These are phyloP conservation scores for Moesziomyces aphidis DNA, from an alignment of 1,284 basidiomycete species.

Conservation along the genomic window DNA sequence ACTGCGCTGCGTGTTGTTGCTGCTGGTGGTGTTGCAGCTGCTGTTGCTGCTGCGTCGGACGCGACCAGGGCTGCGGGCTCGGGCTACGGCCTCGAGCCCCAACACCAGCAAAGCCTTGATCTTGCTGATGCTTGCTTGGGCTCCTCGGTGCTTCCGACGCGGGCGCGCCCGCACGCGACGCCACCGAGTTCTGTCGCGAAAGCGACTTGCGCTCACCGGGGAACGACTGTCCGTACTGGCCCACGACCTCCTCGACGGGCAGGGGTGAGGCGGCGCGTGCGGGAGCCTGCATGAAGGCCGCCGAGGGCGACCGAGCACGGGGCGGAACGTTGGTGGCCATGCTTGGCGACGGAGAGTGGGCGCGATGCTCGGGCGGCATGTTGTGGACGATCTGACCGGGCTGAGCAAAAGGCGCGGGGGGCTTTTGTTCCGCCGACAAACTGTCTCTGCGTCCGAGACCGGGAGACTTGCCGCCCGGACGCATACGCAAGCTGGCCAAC, in stretches of 20 bases:
- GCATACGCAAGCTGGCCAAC: constrained; percentile 72
- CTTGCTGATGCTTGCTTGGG: constrained; percentile 32
- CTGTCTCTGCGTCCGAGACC: constrained; percentile 44
- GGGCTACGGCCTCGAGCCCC: constrained; percentile 62
- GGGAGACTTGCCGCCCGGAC: constrained; percentile 55
- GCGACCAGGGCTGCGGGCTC: constrained; percentile 57
- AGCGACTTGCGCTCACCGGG: constrained; percentile 79
- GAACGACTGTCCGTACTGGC: constrained; percentile 83
- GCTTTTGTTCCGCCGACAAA: constrained; percentile 27
- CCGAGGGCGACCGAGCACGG: constrained; percentile 78
- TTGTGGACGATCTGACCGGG: constrained; percentile 43
- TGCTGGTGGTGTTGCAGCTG: constrained; percentile 29
- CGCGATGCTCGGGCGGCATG: constrained; percentile 41
- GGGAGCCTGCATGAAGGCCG: constrained; percentile 81
- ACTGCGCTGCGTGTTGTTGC: constrained; percentile 28
- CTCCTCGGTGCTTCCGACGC: constrained; percentile 22
- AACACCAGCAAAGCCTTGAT: constrained; percentile 59
- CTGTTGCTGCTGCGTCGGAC: constrained; percentile 40
- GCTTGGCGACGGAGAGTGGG: constrained; percentile 46
- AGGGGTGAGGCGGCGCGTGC: constrained; percentile 71
- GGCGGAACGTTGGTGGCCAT: constrained; percentile 42
- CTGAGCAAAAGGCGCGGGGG: constrained; percentile 32
- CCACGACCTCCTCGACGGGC: constrained; percentile 78
- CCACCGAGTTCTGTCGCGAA: constrained; percentile 58
- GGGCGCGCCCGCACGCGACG: constrained; percentile 38